Base-by-base conservation (phyloP, 352 stramenopile genomes). In the Halophytophthora polymorphica region DNA sequence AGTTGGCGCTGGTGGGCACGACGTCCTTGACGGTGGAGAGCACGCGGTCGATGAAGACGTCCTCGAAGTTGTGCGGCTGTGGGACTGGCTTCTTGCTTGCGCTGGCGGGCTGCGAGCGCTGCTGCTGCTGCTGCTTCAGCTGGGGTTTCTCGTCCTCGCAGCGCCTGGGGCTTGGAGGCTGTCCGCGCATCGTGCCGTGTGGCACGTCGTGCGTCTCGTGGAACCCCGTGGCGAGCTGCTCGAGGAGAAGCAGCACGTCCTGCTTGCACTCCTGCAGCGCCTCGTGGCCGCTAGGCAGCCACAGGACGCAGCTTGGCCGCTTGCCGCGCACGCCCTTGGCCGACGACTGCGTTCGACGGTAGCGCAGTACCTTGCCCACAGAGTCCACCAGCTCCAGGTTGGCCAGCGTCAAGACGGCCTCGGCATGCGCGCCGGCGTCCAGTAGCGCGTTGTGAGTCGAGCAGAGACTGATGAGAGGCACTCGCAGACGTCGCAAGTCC, bases 221-320 rank as follows among this genome's bases (percentile, higher is more conserved):
- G 61, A 96, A 98, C 0, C 94, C 94, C 8, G 90, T 96, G 44
- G 96, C 68, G 19, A 98, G 77, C 48, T 98, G 93, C 61, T 98
- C 95, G 6, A 98, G 56, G 11, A 98, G 64, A 45, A 82, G 29
- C 3, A 93, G 69, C 45, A 90, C 75, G 33, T 92, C 66, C 17
- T 90, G 69, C 29, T 96, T 96, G 56, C 86, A 86, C 53, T 98
- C 94, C 61, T 98, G 94, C 47, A 98, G 85, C 23, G 98, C 62
- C 46, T 98, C 94, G 53, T 98, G 95, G 7, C 95, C 95, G 11
- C 87, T 79, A 39, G 93, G 74, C 11, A 98, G 62, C 92, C 90
- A 98, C 7, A 88, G 31, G 14, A 87, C 59, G 52, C 68, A 84
- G 28, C 63, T 80, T 15, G 51, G 57, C 11, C 52, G 52, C 35